Percentiles rank a stretch among this genome's conserved stretches.
phyloP scores from a whole-genome alignment of 805 yeast species.

The Maudiozyma saulgeensis region DNA sequence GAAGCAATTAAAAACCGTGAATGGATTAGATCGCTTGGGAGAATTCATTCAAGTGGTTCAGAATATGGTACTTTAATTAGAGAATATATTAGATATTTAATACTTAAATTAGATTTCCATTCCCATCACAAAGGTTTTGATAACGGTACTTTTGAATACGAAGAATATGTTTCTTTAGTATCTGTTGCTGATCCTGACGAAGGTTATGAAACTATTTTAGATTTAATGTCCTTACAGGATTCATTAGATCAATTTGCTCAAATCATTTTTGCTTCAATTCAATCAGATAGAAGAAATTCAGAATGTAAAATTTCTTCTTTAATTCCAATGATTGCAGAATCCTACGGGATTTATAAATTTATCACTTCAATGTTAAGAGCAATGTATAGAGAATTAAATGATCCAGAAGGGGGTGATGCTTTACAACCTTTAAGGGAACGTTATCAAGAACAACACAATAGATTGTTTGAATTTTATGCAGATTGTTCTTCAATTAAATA shows the following conservation, averaged over 20 bases:
- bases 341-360: slow-evolving; percentile 88
- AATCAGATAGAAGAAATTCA: slow-evolving; percentile 38
- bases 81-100: slow-evolving; percentile 63
- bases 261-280: slow-evolving; percentile 61
- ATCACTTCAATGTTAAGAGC: slow-evolving; percentile 86
- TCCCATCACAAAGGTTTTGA: slow-evolving; percentile 70
- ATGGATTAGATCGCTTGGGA: slow-evolving; percentile 66
- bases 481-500: slow-evolving; percentile 82
- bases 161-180: slow-evolving; percentile 81
- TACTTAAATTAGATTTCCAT: slow-evolving; percentile 74
- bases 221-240: slow-evolving; percentile 79
- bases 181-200: slow-evolving; percentile 90
- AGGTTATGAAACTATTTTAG: slow-evolving; percentile 84
- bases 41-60: slow-evolving; percentile 38
- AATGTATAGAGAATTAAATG: slow-evolving; percentile 56
- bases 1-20: slow-evolving; percentile 74
- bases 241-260: slow-evolving; percentile 69
- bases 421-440: slow-evolving; percentile 64
- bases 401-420: slow-evolving; percentile 49
- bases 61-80: slow-evolving; percentile 60
- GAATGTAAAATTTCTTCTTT: slow-evolving; percentile 81
- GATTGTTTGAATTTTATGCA: slow-evolving; percentile 74
- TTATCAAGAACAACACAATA: slow-evolving; percentile 57
- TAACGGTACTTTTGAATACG: slow-evolving; percentile 92
- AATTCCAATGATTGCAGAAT: slow-evolving; percentile 83